These are phyloP conservation scores for Allantophomopsis cytisporea DNA, from an alignment of 2,329 filamentous ascomycete species.

Conservation along the genomic window DNA sequence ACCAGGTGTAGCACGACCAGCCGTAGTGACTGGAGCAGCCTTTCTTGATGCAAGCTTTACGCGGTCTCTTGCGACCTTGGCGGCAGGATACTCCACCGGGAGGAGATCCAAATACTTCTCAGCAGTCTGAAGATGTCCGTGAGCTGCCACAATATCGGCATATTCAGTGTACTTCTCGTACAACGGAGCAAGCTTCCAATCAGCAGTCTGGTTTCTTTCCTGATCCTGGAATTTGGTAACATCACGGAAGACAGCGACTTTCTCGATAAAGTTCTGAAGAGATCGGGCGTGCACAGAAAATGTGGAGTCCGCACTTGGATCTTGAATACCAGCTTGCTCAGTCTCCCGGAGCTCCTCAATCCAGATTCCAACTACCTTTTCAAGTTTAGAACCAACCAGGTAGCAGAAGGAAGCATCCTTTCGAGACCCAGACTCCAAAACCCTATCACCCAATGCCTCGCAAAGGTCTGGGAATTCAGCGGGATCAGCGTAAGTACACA, in stretches of 20 bases:
- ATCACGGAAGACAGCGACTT: constrained; percentile 91
- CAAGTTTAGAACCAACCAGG: constrained; percentile 85
- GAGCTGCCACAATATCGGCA: constrained; percentile 82
- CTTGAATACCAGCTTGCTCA: constrained; percentile 61
- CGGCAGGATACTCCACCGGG: constrained; percentile 70
- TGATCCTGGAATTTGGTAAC: constrained; percentile 83
- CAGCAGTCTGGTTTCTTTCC: constrained; percentile 56
- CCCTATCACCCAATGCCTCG: constrained; percentile 83
- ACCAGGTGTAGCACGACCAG: constrained; percentile 17
- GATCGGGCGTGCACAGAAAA: constrained; percentile 87
- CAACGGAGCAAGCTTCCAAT: constrained; percentile 78
- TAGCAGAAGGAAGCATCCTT: constrained; percentile 97
- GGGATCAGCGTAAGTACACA: constrained; percentile 90
- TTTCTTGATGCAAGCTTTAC: constrained; percentile 74
- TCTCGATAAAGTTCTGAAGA: constrained; percentile 91
- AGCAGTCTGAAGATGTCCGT: constrained; percentile 75
- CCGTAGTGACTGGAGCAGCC: constrained; percentile 22
- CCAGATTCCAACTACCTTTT: constrained; percentile 96
- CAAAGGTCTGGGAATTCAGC: constrained; percentile 89
- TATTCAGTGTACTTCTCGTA: constrained; percentile 97
- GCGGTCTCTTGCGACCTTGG: constrained; percentile 74
- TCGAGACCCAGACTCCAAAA: constrained; percentile 63
- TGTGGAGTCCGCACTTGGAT: constrained; percentile 57
- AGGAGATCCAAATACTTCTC: constrained; percentile 87
- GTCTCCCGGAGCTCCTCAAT: constrained; percentile 76